Evolutionary conservation across 1,139 yeast genomes (phyloP).

Genomic region (Komagataea norvegica): DNA sequence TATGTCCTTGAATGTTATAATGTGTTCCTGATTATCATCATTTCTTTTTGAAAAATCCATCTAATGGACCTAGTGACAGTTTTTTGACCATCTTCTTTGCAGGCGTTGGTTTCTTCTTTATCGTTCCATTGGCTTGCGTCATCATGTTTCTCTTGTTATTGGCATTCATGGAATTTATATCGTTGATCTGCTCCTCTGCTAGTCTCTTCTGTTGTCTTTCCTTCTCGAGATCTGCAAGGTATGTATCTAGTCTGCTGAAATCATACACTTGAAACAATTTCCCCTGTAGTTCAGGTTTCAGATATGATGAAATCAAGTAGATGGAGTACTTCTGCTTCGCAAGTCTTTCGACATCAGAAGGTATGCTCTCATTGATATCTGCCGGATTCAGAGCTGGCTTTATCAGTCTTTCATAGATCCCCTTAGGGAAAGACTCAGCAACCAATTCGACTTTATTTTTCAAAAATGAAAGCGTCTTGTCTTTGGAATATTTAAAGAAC

Average conservation of each 20-base stretch:
- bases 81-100: slow-evolving; percentile 44
- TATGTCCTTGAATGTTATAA: neutral
- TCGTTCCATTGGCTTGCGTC: slow-evolving; percentile 9
- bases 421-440: slow-evolving; percentile 29
- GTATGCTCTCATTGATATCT: slow-evolving; percentile 25
- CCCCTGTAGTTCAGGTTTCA: slow-evolving; percentile 13
- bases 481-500: slow-evolving; percentile 41
- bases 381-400: slow-evolving; percentile 24
- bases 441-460: slow-evolving; percentile 32
- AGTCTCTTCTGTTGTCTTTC: slow-evolving; percentile 25
- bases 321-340: slow-evolving; percentile 19
- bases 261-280: slow-evolving; percentile 21
- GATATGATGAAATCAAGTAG: slow-evolving; percentile 19
- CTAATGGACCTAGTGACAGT: slow-evolving; percentile 23
- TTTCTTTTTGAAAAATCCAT: slow-evolving; percentile 23
- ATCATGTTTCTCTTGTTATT: slow-evolving; percentile 26
- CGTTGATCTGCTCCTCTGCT: slow-evolving; percentile 34
- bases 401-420: slow-evolving; percentile 22
- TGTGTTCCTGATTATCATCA: neutral
- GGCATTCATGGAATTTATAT: slow-evolving; percentile 29
- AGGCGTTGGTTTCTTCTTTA: slow-evolving; percentile 40
- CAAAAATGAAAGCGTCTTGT: slow-evolving; percentile 34
- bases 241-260: slow-evolving; percentile 32
- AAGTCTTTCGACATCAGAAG: slow-evolving; percentile 29
- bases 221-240: slow-evolving; percentile 32